Evolutionary conservation across 2,329 filamentous ascomycete species (phyloP).

Genomic region (Fusarium duplospermum): DNA sequence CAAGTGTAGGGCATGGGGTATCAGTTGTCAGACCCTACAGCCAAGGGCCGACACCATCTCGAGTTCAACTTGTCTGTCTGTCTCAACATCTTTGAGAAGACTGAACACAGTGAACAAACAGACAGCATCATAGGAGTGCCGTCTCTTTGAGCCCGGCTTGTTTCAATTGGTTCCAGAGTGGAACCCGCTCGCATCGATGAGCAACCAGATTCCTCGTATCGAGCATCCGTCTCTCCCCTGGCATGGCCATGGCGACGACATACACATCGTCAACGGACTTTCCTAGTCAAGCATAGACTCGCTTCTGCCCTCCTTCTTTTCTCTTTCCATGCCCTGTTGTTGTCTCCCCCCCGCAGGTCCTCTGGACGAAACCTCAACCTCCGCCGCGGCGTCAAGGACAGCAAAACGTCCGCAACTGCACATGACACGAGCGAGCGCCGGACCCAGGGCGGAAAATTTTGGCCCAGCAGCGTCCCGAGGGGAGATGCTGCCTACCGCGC

Average conservation of each 20-base stretch:
- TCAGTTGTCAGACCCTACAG: not conserved
- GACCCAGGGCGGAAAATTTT: slow-evolving; percentile 39
- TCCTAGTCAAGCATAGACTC: slow-evolving; percentile 19
- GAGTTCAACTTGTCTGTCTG: slow-evolving; percentile 22
- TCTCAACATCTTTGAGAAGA: not conserved
- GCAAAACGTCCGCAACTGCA: slow-evolving; percentile 14
- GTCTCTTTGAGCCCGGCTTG: slow-evolving; percentile 30
- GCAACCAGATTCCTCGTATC: slow-evolving; percentile 13
- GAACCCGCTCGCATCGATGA: slow-evolving; percentile 25
- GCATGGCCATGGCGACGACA: slow-evolving; percentile 1
- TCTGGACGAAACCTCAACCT: slow-evolving; percentile 5
- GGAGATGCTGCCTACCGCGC: slow-evolving; percentile 34
- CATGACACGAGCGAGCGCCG: slow-evolving; percentile 25
- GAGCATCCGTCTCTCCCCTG: not conserved
- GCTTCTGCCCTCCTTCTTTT: slow-evolving; percentile 7
- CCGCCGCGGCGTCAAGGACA: slow-evolving; percentile 8
- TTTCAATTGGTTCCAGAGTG: slow-evolving; percentile 33
- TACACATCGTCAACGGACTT: slow-evolving; percentile 13
- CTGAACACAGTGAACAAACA: not conserved
- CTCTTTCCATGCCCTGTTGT: not conserved
- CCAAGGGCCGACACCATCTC: slow-evolving; percentile 6
- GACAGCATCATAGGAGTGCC: slow-evolving; percentile 4
- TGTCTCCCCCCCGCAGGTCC: slow-evolving; percentile 17
- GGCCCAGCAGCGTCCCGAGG: slow-evolving; percentile 33
- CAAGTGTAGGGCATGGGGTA: not conserved